Base-by-base conservation (phyloP, 176 grass and related monocot genomes). In the Ensete ventricosum region DNA sequence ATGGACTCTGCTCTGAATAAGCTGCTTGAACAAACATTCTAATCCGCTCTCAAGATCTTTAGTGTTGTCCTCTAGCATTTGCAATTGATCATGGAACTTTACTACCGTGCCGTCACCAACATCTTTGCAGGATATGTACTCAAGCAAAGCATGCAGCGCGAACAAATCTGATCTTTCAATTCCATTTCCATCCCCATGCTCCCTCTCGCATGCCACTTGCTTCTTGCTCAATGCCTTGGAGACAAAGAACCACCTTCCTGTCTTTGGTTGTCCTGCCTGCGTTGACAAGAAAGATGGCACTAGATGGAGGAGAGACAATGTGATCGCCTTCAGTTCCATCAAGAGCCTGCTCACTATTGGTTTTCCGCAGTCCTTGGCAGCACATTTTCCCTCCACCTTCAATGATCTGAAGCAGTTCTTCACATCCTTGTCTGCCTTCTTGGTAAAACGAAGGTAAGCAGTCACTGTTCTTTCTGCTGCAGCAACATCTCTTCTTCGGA, bases 181-280 rank as follows among this genome's bases (percentile, higher is more conserved):
- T 69, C 14, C 11, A 29, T 55, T 34, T 2, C 52, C 76, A 73
- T 74, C 13, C 52, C 69, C 58, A 13, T 82, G 58, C n/a, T 80
- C 73, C 69, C 69, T 74, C 24, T 87, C 72, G 16, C 82, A 87
- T 52, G 72, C 53, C 9, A 20, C 43, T 60, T 19, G 72, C 64
- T n/a, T 79, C 82, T 79, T 85, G 59, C 76, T 70, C 51, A 82
- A 76, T 4, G 79, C 72, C 83, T 77, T 85, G 2, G 83, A 80
- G 62, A 85, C 73, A 80, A 85, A 72, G 13, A 72, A 83, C 54
- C 77, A 87, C 77, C 79, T 89, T 72, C 73, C 49, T n/a, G 57
- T 72, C 70, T 69, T 93, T 48, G 66, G 79, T 52, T 60, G 64
- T 9, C 2, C 51, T 19, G 81, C 60, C 64, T 85, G 73, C 49